A percentile compares a stretch with the other conserved stretches of the same genome.
Conservation (phyloP, 139 green algal species). For the Coelastrella sp. region DNA sequence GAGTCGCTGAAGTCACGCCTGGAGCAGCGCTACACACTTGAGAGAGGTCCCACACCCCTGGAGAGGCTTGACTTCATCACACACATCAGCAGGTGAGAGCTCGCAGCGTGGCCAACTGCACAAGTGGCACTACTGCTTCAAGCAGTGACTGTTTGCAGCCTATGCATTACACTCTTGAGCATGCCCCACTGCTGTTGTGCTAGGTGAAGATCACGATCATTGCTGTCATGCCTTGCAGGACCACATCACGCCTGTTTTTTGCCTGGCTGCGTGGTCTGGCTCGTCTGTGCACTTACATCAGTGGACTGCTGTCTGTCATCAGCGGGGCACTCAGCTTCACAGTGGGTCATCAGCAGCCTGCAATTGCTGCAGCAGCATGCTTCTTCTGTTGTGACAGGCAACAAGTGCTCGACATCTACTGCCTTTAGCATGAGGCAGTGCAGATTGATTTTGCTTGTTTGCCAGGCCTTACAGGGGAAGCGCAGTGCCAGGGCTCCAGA, state of each 20-base stretch:
- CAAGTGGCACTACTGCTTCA: not conserved
- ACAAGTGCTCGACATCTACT: no score
- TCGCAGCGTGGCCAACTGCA: not conserved
- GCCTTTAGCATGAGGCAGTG: no score
- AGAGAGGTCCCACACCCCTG: slow-evolving; percentile 32
- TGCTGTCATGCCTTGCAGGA: not conserved
- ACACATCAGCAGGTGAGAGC: slow-evolving; percentile 16
- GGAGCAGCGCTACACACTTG: slow-evolving; percentile 28
- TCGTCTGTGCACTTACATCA: slow-evolving; percentile 40
- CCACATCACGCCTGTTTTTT: not conserved
- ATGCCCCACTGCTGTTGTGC: not conserved
- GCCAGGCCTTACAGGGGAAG: not conserved
- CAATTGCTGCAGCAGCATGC: not conserved
- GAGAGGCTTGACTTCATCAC: slow-evolving; percentile 39
- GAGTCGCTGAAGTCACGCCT: slow-evolving; percentile 15
- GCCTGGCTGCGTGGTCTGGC: slow-evolving; percentile 30
- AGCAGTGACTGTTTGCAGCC: not conserved
- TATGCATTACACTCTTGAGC: not conserved
- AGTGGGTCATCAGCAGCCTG: not conserved
- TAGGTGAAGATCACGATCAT: not conserved
- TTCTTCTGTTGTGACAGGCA: no score
- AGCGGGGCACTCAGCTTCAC: slow-evolving; percentile 46
- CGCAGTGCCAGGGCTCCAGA: not conserved
- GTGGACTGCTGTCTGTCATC: slow-evolving; percentile 38
- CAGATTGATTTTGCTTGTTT: no score